A percentile compares a stretch with the other conserved stretches of the same genome.
Evolutionary conservation across 129 eudicot genomes (phyloP).

Genomic region (Calendula officinalis): DNA sequence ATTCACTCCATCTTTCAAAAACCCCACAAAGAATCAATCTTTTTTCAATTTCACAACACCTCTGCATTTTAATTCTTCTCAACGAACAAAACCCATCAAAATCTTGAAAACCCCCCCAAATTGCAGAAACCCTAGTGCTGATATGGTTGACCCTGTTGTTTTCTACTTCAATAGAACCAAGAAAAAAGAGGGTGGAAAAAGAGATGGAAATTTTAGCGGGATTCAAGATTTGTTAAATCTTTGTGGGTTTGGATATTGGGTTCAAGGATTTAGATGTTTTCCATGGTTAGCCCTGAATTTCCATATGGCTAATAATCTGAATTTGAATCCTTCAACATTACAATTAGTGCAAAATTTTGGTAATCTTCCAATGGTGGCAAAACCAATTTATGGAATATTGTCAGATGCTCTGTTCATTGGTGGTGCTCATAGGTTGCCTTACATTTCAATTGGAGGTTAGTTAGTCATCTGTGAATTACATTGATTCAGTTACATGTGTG

Average conservation of each 20-base stretch:
- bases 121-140: constrained; percentile 13
- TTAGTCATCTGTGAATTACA: constrained; percentile 12
- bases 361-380: constrained; percentile 89
- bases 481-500: background rate
- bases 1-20: constrained; percentile 33
- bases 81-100: constrained; percentile 16
- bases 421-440: constrained; percentile 84
- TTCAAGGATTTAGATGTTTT: constrained; percentile 83
- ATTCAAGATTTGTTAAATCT: constrained; percentile 38
- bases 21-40: constrained; percentile 23
- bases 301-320: constrained; percentile 74
- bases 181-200: constrained; percentile 24
- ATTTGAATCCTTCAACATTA: constrained; percentile 70
- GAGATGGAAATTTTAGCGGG: background rate
- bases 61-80: constrained; percentile 14
- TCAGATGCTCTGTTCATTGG: constrained; percentile 86
- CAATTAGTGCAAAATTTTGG: constrained; percentile 78
- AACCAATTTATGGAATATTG: constrained; percentile 85
- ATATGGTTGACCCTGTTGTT: constrained; percentile 34
- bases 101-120: constrained; percentile 17
- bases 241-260: constrained; percentile 83
- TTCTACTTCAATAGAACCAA: constrained; percentile 23
- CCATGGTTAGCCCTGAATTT: constrained; percentile 73
- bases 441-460: constrained; percentile 86
- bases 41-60: constrained; percentile 24